Conservation (phyloP, 2,329 filamentous ascomycete species). For the Ophiostoma ulmi region DNA sequence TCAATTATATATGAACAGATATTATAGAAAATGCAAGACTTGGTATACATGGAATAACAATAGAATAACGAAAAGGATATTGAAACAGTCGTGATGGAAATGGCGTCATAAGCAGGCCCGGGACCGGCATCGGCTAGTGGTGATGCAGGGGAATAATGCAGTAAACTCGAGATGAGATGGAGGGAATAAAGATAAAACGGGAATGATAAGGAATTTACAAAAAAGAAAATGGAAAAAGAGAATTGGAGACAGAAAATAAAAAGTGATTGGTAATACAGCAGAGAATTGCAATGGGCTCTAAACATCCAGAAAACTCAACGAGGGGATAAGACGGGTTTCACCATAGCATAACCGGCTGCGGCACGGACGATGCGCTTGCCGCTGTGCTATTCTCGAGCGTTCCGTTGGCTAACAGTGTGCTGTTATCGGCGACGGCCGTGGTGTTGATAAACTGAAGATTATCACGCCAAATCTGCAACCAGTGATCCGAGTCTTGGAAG, state of each 20-base stretch:
- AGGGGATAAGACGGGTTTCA: not conserved
- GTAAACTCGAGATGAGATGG: not conserved
- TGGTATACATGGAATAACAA: not conserved
- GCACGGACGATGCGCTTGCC: not conserved
- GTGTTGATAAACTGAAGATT: conserved; percentile 9
- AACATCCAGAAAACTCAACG: not conserved
- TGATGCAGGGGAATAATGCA: not conserved
- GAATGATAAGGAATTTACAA: not conserved
- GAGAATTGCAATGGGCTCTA: not conserved
- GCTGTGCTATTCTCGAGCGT: not conserved
- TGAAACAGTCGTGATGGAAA: not conserved
- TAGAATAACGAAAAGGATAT: not conserved
- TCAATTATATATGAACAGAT: not conserved
- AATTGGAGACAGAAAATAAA: not conserved
- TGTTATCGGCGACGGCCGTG: not conserved
- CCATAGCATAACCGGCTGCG: not conserved
- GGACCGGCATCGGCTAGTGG: not conserved
- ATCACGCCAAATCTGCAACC: conserved; percentile 21
- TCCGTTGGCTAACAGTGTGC: not conserved
- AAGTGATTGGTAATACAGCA: not conserved
- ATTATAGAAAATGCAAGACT: no score
- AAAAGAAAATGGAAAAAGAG: not conserved
- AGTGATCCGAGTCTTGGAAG: conserved; percentile 18
- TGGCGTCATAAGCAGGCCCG: conserved; percentile 7
- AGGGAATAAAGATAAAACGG: not conserved